Evolutionary conservation across 108 stramenopile genomes (phyloP).

Genomic region (Licmophora abbreviata): DNA sequence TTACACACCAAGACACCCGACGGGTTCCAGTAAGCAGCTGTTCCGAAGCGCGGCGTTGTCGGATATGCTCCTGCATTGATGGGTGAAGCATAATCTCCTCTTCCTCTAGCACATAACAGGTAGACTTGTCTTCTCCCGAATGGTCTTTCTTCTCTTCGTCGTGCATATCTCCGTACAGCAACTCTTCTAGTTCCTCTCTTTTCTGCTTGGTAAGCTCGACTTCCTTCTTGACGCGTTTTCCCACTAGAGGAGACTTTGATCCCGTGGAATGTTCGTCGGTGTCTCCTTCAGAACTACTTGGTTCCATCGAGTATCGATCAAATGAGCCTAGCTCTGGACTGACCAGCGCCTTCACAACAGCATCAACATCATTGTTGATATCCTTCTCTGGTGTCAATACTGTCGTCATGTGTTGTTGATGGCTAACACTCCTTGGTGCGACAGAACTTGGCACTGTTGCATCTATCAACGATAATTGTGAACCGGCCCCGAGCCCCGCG

Average conservation of each 20-base stretch:
- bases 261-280: not conserved
- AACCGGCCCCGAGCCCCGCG: not conserved
- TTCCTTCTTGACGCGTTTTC: conserved; percentile 1
- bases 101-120: no score
- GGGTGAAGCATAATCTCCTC: no score
- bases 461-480: not conserved
- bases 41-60: no score
- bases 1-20: no score
- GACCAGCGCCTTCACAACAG: not conserved
- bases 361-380: conserved; percentile 3
- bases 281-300: not conserved
- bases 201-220: not conserved
- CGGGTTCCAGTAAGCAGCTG: no score
- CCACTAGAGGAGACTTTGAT: not conserved
- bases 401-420: no score
- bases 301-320: not conserved
- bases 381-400: no score
- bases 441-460: not conserved
- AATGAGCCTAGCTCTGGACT: conserved; percentile 3
- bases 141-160: conserved; percentile 4
- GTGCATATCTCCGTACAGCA: conserved; percentile 10
- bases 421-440: no score
- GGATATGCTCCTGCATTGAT: no score
- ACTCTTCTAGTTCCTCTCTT: conserved; percentile 1
- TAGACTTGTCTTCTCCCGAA: no score